These are phyloP conservation scores for Knufia fluminis DNA, from an alignment of 2,329 filamentous ascomycete genomes.

Conservation along the genomic window DNA sequence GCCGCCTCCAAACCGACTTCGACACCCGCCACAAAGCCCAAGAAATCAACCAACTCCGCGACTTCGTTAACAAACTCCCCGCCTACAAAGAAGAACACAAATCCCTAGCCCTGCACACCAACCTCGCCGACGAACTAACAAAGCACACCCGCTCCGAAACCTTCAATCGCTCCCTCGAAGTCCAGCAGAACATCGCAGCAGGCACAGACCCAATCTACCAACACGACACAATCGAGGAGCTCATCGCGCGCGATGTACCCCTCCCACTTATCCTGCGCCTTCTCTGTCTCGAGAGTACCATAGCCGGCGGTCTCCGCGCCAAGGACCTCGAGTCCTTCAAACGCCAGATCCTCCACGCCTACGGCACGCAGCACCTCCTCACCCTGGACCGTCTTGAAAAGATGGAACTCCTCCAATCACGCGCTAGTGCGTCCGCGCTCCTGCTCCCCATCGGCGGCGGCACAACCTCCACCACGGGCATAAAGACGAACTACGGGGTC, in stretches of 20 bases:
- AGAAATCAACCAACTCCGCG: conserved; percentile 80
- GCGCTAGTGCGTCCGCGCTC: conserved; percentile 66
- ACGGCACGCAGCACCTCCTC: conserved; percentile 88
- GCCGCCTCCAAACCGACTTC: conserved; percentile 76
- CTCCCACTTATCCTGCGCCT: conserved; percentile 73
- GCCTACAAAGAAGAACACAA: conserved; percentile 89
- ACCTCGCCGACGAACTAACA: conserved; percentile 88
- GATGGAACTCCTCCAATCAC: conserved; percentile 71
- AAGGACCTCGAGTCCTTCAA: conserved; percentile 87
- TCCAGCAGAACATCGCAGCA: conserved; percentile 90
- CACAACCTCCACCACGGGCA: conserved; percentile 35
- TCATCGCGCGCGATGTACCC: conserved; percentile 81
- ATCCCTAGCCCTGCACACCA: conserved; percentile 84
- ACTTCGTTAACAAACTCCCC: conserved; percentile 90
- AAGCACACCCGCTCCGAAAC: conserved; percentile 82
- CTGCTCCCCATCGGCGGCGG: conserved; percentile 67
- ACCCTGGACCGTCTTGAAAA: conserved; percentile 84
- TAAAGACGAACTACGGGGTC: conserved; percentile 82
- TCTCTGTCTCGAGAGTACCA: conserved; percentile 82
- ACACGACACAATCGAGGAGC: conserved; percentile 82
- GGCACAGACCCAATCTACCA: conserved; percentile 82
- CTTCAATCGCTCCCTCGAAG: conserved; percentile 79
- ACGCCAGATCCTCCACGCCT: conserved; percentile 77
- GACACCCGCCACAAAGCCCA: conserved; percentile 79
- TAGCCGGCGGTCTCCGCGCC: conserved; percentile 77